phyloP scores from a whole-genome alignment of 148 eudicot genomes.

The Hydrangea macrophylla region DNA sequence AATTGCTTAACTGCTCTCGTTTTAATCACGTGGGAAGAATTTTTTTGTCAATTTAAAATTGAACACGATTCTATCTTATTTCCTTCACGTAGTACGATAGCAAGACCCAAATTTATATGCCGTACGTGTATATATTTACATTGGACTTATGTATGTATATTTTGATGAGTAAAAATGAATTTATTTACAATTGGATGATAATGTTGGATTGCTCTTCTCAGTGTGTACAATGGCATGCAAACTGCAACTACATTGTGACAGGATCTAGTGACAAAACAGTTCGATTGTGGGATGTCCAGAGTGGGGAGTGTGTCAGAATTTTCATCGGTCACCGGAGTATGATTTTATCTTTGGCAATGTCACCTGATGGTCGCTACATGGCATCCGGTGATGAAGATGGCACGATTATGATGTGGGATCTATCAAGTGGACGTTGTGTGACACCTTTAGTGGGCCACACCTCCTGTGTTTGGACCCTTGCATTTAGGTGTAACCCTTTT shows the following conservation, averaged over 20 bases:
- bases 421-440: constrained; percentile 85
- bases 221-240: constrained; percentile 98
- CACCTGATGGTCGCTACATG: constrained; percentile 99
- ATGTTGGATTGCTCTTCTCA: constrained; percentile 22
- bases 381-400: constrained; percentile 99
- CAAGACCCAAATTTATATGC: no score
- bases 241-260: constrained; percentile 98
- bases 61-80: no score
- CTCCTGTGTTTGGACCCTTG: constrained; percentile 95
- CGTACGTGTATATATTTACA: no score
- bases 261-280: constrained; percentile 99
- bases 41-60: no score
- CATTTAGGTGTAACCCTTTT: constrained; percentile 60
- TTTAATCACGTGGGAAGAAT: no score
- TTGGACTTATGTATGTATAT: no score
- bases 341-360: constrained; percentile 86
- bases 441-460: constrained; percentile 89
- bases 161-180: not conserved
- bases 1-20: no score
- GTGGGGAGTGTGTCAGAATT: constrained; percentile 89
- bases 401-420: constrained; percentile 98
- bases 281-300: constrained; percentile 94
- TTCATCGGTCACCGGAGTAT: constrained; percentile 93
- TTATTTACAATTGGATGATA: not conserved
- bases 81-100: no score